phyloP scores from a whole-genome alignment of 148 eudicot species.

The Amaranthus hypochondriacus region DNA sequence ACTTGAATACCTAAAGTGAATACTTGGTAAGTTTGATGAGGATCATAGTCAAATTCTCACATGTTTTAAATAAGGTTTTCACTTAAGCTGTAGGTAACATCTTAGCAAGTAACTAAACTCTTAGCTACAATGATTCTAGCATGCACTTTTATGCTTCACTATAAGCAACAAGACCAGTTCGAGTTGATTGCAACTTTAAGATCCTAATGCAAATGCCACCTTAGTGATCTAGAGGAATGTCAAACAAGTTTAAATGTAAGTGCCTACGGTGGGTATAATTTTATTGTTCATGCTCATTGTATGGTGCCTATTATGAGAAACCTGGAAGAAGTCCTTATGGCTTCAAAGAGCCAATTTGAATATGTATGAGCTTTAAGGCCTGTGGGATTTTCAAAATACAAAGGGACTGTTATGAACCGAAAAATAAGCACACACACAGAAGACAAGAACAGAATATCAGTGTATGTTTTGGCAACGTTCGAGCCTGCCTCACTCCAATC shows the following conservation, averaged over 20 bases:
- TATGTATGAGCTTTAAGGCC: not conserved
- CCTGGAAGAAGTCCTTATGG: not conserved
- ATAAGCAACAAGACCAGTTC: not conserved
- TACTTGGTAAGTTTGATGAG: not conserved
- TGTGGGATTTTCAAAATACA: no score
- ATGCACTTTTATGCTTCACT: not conserved
- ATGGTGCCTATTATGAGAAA: not conserved
- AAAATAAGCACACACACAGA: no score
- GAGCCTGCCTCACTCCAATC: no score
- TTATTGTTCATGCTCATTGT: not conserved
- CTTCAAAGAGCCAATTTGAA: not conserved
- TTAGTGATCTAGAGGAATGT: not conserved
- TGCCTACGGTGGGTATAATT: not conserved
- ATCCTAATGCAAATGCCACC: not conserved
- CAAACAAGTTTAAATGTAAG: not conserved
- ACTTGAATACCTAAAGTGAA: not conserved
- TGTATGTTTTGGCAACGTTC: no score
- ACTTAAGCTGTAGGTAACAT: not conserved
- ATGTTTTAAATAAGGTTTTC: not conserved
- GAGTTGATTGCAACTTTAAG: not conserved
- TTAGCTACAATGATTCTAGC: not conserved
- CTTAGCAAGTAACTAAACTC: not conserved
- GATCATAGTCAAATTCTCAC: not conserved
- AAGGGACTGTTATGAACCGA: no score
- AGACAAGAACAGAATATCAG: no score